Evolutionary conservation across 768 basidiomycete species (phyloP).

Genomic region (Lactarius sp.): DNA sequence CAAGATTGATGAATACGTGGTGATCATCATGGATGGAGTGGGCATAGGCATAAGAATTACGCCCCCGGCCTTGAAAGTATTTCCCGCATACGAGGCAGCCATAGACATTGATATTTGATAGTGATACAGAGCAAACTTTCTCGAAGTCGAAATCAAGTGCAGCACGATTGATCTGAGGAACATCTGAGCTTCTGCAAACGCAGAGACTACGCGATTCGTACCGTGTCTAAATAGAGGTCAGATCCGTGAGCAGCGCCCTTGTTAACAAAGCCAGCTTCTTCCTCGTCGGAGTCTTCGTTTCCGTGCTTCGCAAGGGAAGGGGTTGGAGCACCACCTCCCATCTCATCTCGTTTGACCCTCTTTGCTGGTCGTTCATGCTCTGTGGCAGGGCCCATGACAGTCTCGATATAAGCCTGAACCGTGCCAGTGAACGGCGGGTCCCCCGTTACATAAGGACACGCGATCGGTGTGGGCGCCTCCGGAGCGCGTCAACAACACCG

Average conservation of each 20-base stretch:
- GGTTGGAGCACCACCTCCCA: background rate
- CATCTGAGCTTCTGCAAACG: conserved; percentile 11
- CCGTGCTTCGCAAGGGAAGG: background rate
- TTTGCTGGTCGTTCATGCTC: conserved; percentile 26
- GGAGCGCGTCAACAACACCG: background rate
- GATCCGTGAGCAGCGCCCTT: conserved; percentile 45
- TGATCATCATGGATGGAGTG: conserved; percentile 98
- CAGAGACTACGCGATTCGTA: conserved; percentile 37
- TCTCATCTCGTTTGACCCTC: conserved; percentile 19
- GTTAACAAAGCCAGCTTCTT: conserved; percentile 31
- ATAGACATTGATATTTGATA: conserved; percentile 96
- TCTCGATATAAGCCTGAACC: background rate
- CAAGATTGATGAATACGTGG: conserved; percentile 95
- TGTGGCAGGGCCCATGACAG: conserved; percentile 10
- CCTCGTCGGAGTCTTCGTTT: conserved; percentile 27
- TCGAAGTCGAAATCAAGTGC: conserved; percentile 98
- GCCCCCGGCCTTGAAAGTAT: conserved; percentile 96
- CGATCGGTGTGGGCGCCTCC: background rate
- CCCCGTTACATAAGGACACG: conserved; percentile 13
- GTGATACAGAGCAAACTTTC: conserved; percentile 94
- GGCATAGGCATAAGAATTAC: conserved; percentile 89
- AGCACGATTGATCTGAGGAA: conserved; percentile 75
- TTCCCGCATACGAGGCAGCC: conserved; percentile 97
- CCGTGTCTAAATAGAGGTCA: conserved; percentile 94
- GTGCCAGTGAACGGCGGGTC: background rate